Base-by-base conservation (phyloP, 1,284 basidiomycete species). In the Schizopora paradoxa region DNA sequence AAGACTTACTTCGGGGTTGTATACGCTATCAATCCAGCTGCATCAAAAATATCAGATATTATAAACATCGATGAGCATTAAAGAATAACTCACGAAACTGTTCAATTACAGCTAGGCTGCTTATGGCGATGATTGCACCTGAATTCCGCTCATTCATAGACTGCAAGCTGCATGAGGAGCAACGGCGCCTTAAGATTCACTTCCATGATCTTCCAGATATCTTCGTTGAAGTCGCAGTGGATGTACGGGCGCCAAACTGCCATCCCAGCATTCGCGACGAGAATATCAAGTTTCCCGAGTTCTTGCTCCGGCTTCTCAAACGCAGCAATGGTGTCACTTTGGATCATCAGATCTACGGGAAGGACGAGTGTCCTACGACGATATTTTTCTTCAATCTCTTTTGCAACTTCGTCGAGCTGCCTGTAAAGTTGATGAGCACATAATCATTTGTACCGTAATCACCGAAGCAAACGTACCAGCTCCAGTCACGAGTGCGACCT, bases 111-210 rank as follows among this genome's bases (percentile, higher is more conserved):
- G 33, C 32, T 2, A 21, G 21, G 22, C 33, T 36, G 0, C 33
- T 36, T 22, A 44, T 44, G 32, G 37, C 35, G 13, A 44, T 19
- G n/a, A 44, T 23, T 18, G 43, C 21, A 6, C 43, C 43, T 7
- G 14, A 11, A 2, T 36, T 36, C 21, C 34, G 19, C 25, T 18
- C 34, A 21, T 26, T 32, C 43, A 44, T 16, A 16, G 13, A 44
- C 25, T 3, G 26, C 43, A 22, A 44, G 25, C 5, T 37, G 31
- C 19, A 35, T 27, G 32, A 44, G 43, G 23, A 44, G 35, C 10
- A 44, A 19, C 16, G 43, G 43, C 7, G 31, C 43, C 23, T 45
- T 37, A 3, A 38, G 18, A 27, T 45, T 45, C 14, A 45, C 26
- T 21, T 45, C 25, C 21, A 45, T 18, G 5, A 38, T 19, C n/a